These are phyloP conservation scores for Microbotryum violaceum DNA, from an alignment of 1,284 basidiomycete species.

Conservation along the genomic window DNA sequence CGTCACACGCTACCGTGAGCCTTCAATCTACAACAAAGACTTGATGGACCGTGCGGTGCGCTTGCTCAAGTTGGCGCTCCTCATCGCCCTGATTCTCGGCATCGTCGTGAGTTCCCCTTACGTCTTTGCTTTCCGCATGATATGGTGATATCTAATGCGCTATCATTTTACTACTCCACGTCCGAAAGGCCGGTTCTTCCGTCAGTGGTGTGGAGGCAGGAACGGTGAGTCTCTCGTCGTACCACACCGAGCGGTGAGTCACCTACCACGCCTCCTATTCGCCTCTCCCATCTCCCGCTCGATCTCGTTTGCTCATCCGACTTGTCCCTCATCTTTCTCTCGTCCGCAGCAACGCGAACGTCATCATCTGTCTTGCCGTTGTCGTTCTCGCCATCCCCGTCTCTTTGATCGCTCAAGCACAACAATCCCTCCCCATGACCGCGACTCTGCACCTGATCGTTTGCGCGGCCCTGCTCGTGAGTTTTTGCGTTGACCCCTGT, in stretches of 20 bases:
- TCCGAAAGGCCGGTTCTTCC: too few relatives aligned
- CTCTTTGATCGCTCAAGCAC: neutral
- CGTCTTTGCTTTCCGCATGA: neutral
- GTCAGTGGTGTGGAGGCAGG: neutral
- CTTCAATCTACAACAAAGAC: neutral
- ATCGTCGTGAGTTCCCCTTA: slow-evolving; percentile 1
- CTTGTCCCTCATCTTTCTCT: neutral
- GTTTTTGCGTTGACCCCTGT: neutral
- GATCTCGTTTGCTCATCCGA: neutral
- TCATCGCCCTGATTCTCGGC: slow-evolving; percentile 10
- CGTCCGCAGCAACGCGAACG: slow-evolving; percentile 5
- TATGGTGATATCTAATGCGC: neutral
- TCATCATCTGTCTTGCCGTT: neutral
- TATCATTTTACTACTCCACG: neutral
- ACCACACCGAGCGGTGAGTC: too few relatives aligned
- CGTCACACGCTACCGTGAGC: slow-evolving; percentile 11
- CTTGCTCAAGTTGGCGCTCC: neutral
- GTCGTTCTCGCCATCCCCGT: slow-evolving; percentile 1
- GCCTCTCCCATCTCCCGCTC: too few relatives aligned
- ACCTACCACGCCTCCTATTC: too few relatives aligned
- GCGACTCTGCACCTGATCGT: neutral
- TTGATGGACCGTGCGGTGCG: neutral
- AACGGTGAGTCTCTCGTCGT: too few relatives aligned
- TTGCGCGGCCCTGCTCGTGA: slow-evolving; percentile 1
- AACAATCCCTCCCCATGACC: neutral